phyloP scores from a whole-genome alignment of 352 stramenopile species.

The Globisporangium splendens region DNA sequence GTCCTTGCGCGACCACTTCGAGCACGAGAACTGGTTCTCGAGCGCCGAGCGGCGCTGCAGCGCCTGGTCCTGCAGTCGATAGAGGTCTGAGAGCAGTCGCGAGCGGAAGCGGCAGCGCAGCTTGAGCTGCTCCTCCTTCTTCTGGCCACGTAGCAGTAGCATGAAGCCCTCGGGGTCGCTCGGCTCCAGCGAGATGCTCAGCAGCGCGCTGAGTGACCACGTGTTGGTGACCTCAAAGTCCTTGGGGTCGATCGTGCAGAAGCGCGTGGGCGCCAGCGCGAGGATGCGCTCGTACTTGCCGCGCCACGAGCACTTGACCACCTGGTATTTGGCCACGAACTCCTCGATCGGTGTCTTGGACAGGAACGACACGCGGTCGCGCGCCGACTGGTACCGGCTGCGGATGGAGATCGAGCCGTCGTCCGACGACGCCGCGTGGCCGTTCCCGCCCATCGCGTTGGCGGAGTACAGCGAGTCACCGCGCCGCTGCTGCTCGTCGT shows the following conservation, averaged over 20 bases:
- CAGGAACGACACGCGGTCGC: constrained; percentile 32
- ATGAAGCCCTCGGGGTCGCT: constrained; percentile 59
- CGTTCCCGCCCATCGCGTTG: not conserved
- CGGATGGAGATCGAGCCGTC: constrained; percentile 10
- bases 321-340: constrained; percentile 81
- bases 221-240: constrained; percentile 89
- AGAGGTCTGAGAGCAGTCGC: constrained; percentile 76
- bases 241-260: constrained; percentile 83
- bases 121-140: constrained; percentile 85
- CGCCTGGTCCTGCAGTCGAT: constrained; percentile 58
- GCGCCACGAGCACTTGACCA: constrained; percentile 80
- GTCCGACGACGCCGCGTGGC: constrained; percentile 4
- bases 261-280: constrained; percentile 69
- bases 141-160: constrained; percentile 58
- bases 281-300: constrained; percentile 88
- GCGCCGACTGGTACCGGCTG: constrained; percentile 16
- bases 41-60: constrained; percentile 23
- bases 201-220: constrained; percentile 62
- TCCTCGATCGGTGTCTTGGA: constrained; percentile 65
- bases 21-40: constrained; percentile 47
- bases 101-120: constrained; percentile 75
- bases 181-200: constrained; percentile 55
- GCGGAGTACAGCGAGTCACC: too few species aligned
- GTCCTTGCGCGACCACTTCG: constrained; percentile 61
- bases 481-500: too few species aligned